Conservation (phyloP, 1,139 yeast genomes). For the Insectozyma bohioensis region DNA sequence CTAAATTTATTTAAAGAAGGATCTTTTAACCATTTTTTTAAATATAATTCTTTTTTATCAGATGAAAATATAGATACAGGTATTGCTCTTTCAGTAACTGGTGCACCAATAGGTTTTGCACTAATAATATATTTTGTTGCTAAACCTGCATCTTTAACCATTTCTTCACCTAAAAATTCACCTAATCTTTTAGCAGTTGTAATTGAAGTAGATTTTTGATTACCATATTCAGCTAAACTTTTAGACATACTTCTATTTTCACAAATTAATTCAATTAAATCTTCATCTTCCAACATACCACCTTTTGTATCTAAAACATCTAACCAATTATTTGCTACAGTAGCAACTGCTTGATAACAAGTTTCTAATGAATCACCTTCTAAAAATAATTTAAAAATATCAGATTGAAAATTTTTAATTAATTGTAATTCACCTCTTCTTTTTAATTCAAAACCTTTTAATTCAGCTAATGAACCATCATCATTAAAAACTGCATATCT, state of each 20-base stretch:
- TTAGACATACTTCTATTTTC: constrained; percentile 97
- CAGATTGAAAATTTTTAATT: constrained; percentile 93
- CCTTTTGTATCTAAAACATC: constrained; percentile 92
- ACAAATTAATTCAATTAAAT: constrained; percentile 89
- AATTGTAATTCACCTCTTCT: constrained; percentile 95
- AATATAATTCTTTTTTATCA: constrained; percentile 59
- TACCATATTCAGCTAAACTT: constrained; percentile 83
- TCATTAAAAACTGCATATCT: constrained; percentile 96
- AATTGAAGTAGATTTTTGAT: constrained; percentile 91
- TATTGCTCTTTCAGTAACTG: constrained; percentile 93
- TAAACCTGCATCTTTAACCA: constrained; percentile 95
- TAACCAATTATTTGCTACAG: constrained; percentile 93
- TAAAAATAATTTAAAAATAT: constrained; percentile 85
- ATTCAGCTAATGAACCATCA: constrained; percentile 91
- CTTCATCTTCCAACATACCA: constrained; percentile 86
- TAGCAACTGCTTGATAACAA: constrained; percentile 88
- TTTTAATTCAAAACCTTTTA: constrained; percentile 95
- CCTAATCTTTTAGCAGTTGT: constrained; percentile 93
- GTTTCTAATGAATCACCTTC: constrained; percentile 77
- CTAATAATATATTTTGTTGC: constrained; percentile 95
- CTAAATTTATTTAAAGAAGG: constrained; percentile 79
- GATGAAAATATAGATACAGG: constrained; percentile 96
- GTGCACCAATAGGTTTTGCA: constrained; percentile 77
- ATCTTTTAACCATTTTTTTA: constrained; percentile 87
- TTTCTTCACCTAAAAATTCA: constrained; percentile 94